Base-by-base conservation (phyloP, 179 eudicot species). In the Amaranthus tricolor region DNA sequence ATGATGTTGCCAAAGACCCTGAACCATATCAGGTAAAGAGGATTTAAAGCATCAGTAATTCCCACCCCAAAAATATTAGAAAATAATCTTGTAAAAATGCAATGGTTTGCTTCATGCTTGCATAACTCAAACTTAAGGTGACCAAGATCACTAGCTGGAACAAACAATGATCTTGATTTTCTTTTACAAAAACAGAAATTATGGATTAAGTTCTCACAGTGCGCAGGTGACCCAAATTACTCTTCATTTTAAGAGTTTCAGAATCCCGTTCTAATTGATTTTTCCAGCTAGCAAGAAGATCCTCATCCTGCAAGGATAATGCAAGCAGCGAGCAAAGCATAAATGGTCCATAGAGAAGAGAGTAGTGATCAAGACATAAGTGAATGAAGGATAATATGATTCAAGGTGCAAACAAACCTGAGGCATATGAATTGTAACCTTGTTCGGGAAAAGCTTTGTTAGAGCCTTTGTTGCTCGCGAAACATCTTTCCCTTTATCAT, bases 231-330 rank as follows among this genome's bases (percentile, higher is more conserved):
- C 88, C 84, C 72, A 92, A 80, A 78, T 94, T 94, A 77, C 91
- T 96, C 86, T 89, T 94, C 85, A 90, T 83, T 81, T 92, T 92
- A 50, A 94, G 94, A 62, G 96, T 92, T 83, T 92, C 96, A 68
- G 86, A 83, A 87, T 94, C 98, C 77, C 83, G 88, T 58, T 94
- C 97, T 82, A 94, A 79, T 76, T 92, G 98, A 64, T 90, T 82
- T 84, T 90, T 94, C 97, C 93, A 94, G 84, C 89, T 86, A n/a
- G 86, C 90, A 68, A 88, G 85, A 75, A 89, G 88, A 43, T 82
- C 85, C 85, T 94, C 98, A 66, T 94, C 98, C 98, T 94, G 87
- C 77, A 85, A 74, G 44, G 50, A 68, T 48, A 10, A 77, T 13
- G 56, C 60, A 55, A 74, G 19, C 68, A 79, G 64, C 66, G 72